Percentiles rank a stretch among this genome's conserved stretches.
Conservation (phyloP, 352 stramenopile species). For the Pythium oligandrum region DNA sequence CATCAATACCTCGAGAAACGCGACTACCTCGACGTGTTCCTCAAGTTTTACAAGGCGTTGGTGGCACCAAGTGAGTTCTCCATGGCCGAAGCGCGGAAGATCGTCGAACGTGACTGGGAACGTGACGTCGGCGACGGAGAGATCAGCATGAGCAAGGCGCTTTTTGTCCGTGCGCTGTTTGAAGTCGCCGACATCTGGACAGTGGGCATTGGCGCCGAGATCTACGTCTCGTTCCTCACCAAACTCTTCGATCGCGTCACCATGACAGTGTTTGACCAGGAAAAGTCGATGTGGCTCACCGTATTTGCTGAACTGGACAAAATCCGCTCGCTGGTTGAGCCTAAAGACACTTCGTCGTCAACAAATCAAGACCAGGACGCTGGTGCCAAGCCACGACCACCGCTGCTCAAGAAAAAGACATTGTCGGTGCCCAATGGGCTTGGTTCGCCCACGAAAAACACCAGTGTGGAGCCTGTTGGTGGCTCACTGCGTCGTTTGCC, state of each 20-base stretch:
- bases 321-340: slow-evolving; percentile 58
- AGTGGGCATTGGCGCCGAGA: slow-evolving; percentile 46
- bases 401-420: slow-evolving; percentile 24
- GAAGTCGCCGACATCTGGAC: slow-evolving; percentile 86
- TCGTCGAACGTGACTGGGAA: slow-evolving; percentile 76
- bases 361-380: slow-evolving; percentile 10
- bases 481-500: slow-evolving; percentile 19
- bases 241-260: slow-evolving; percentile 80
- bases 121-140: slow-evolving; percentile 40
- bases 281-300: slow-evolving; percentile 61
- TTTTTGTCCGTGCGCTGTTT: slow-evolving; percentile 66
- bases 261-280: slow-evolving; percentile 65
- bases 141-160: slow-evolving; percentile 41
- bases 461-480: slow-evolving; percentile 7
- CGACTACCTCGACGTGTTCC: slow-evolving; percentile 76
- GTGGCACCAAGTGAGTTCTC: slow-evolving; percentile 68
- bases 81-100: slow-evolving; percentile 55
- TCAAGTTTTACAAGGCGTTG: slow-evolving; percentile 81
- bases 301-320: slow-evolving; percentile 68
- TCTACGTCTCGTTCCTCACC: slow-evolving; percentile 63
- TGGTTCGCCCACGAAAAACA: slow-evolving; percentile 18
- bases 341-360: slow-evolving; percentile 4
- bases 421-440: slow-evolving; percentile 19
- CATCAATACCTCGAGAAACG: slow-evolving; percentile 31
- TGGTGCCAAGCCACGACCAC: slow-evolving; percentile 9